These are phyloP conservation scores for Whalleya microplaca DNA, from an alignment of 2,329 filamentous ascomycete species.

Conservation along the genomic window DNA sequence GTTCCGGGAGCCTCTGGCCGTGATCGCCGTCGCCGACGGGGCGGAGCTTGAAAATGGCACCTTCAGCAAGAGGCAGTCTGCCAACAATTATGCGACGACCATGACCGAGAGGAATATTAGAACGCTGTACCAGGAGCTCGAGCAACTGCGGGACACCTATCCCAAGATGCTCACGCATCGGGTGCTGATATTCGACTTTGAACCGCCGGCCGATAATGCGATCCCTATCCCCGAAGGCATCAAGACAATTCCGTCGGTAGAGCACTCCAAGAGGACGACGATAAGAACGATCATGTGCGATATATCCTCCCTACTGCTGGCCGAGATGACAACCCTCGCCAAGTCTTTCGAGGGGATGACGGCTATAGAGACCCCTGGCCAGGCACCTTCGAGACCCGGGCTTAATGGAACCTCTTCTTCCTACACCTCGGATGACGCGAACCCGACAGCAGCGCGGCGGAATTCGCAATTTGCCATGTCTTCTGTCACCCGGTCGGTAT, in stretches of 20 bases:
- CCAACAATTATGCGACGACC: constrained; percentile 53
- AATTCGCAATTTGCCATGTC: constrained; percentile 60
- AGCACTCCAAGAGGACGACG: constrained; percentile 74
- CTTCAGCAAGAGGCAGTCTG: constrained; percentile 59
- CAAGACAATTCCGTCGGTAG: constrained; percentile 68
- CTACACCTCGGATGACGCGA: constrained; percentile 47
- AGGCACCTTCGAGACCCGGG: constrained; percentile 46
- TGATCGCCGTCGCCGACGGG: constrained; percentile 86
- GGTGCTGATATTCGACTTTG: constrained; percentile 79
- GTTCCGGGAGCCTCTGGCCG: constrained; percentile 79
- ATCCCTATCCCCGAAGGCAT: constrained; percentile 69
- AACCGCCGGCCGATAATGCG: constrained; percentile 49
- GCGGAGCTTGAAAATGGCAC: constrained; percentile 62
- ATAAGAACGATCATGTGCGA: constrained; percentile 82
- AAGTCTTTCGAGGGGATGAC: constrained; percentile 74
- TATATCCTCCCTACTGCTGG: constrained; percentile 72
- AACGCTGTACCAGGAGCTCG: constrained; percentile 67
- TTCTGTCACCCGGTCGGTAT: constrained; percentile 54
- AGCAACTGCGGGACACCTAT: constrained; percentile 72
- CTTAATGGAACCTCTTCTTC: constrained; percentile 44
- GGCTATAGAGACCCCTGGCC: constrained; percentile 76
- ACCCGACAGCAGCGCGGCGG: constrained; percentile 47
- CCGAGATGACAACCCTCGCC: constrained; percentile 75
- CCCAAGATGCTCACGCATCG: constrained; percentile 78
- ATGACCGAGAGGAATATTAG: constrained; percentile 61